Evolutionary conservation across 192 early-diverging fungal genomes (phyloP), one percentile per base, ranked within the genome.

Genomic region (Podila epicladia): DNA sequence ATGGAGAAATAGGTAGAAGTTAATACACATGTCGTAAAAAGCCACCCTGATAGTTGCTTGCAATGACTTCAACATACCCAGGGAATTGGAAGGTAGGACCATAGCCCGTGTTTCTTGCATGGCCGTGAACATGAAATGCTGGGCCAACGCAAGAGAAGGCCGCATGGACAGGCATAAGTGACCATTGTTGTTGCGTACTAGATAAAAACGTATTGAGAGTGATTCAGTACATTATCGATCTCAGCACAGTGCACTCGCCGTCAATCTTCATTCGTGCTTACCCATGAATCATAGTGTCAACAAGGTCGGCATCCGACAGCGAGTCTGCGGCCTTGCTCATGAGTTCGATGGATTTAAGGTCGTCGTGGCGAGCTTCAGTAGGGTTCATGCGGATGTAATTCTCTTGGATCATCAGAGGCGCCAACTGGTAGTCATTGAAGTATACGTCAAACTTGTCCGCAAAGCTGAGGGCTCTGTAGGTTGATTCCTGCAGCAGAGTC

Each of bases 381-480:
- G 94, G 94, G 45, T 78, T 85, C 77, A 84, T 89, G 69, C 91
- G 86, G n/a, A 95, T 76, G 85, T 97, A 97, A 82, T 95, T 96
- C 83, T 97, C 96, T 83, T 94, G 95, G n/a, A 99, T 91, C 92
- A 99, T 95, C 64, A 99, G 85, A 61, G 94, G 95, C 9, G 94
- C 89, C 51, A 99, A 73, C 22, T 88, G 86, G 85, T 90, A 97
- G 69, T 99, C 97, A 53, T 92, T 82, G 76, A 98, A 99, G 84
- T 97, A 99, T 26, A 93, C 79, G 55, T 99, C 94, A 33, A 97
- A 82, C 78, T 93, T 95, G 58, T 98, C 93, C 9, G 70, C 64
- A 15, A 79, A 62, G 53, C 83, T 85, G 24, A 73, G 33, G 3
- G 35, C 67, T 2, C 77, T 59, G 38, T 73, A 80, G 62, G 57